phyloP scores from a whole-genome alignment of 768 basidiomycete species.

The Dendrothele bispora region DNA sequence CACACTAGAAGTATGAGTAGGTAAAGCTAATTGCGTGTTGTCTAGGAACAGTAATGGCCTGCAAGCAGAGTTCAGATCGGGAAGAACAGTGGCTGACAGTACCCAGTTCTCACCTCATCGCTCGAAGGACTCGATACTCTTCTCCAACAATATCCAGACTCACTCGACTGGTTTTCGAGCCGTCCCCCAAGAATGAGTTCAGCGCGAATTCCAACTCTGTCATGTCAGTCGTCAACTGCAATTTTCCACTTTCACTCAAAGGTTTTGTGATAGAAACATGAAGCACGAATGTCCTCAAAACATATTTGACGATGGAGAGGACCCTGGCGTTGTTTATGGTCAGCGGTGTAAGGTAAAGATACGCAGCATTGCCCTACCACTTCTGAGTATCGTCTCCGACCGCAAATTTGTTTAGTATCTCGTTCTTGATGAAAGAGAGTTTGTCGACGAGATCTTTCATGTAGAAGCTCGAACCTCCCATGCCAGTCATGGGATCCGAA shows the following conservation, averaged over 20 bases:
- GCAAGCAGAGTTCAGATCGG: slow-evolving; percentile 6
- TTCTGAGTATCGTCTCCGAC: slow-evolving; percentile 70
- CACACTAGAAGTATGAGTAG: slow-evolving; percentile 71
- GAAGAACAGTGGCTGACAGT: neutral
- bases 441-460: slow-evolving; percentile 93
- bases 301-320: slow-evolving; percentile 68
- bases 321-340: slow-evolving; percentile 40
- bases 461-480: slow-evolving; percentile 76
- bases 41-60: slow-evolving; percentile 92
- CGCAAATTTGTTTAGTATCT: slow-evolving; percentile 68
- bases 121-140: slow-evolving; percentile 83
- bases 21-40: slow-evolving; percentile 63
- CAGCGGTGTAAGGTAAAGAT: slow-evolving; percentile 1
- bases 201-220: slow-evolving; percentile 93
- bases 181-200: slow-evolving; percentile 71
- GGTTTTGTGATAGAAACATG: slow-evolving; percentile 94
- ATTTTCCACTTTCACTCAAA: slow-evolving; percentile 88
- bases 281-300: slow-evolving; percentile 84
- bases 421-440: slow-evolving; percentile 75
- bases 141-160: slow-evolving; percentile 78
- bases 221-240: slow-evolving; percentile 96
- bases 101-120: slow-evolving; percentile 72
- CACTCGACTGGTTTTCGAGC: slow-evolving; percentile 48
- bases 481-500: slow-evolving; percentile 62
- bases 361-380: slow-evolving; percentile 60